Evolutionary conservation across 768 basidiomycete genomes (phyloP).

Genomic region (Rhizopogon vinicolor): DNA sequence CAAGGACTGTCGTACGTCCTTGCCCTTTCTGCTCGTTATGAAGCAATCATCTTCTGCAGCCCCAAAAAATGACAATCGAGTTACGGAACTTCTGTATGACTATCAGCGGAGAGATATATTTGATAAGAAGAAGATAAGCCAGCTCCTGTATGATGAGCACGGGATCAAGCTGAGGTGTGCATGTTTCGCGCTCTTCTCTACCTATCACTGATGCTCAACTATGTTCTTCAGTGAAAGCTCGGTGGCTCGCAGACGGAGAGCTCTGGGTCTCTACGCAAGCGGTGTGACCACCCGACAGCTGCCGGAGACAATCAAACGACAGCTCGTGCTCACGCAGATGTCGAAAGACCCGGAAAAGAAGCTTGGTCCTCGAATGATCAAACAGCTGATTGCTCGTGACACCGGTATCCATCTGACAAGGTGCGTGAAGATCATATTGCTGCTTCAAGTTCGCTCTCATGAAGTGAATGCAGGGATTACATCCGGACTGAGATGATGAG

Average conservation of each 20-base stretch:
- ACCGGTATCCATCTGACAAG: slow-evolving; percentile 29
- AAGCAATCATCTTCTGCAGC: slow-evolving; percentile 8
- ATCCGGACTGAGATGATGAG: slow-evolving; percentile 9
- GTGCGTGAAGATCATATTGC: slow-evolving; percentile 8
- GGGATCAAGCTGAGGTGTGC: slow-evolving; percentile 27
- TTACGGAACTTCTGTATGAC: slow-evolving; percentile 11
- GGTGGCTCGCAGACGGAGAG: slow-evolving; percentile 21
- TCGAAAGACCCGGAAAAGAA: slow-evolving; percentile 26
- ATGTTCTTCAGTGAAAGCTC: slow-evolving; percentile 21
- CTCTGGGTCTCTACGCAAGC: slow-evolving; percentile 26
- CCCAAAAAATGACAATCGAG: slow-evolving; percentile 16
- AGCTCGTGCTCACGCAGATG: slow-evolving; percentile 32
- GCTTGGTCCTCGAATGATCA: slow-evolving; percentile 23
- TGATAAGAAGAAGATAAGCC: slow-evolving; percentile 18
- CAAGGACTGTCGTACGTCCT: slow-evolving; percentile 23
- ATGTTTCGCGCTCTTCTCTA: background rate
- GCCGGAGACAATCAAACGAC: slow-evolving; percentile 23
- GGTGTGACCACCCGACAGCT: slow-evolving; percentile 23
- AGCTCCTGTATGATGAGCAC: slow-evolving; percentile 22
- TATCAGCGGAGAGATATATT: slow-evolving; percentile 25
- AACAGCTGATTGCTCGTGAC: slow-evolving; percentile 24
- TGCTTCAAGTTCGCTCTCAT: background rate
- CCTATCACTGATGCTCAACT: background rate
- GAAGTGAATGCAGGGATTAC: slow-evolving; percentile 5
- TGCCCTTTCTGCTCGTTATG: background rate